These are phyloP conservation scores for Sclerotinia borealis DNA, from an alignment of 2,329 filamentous ascomycete species.

Conservation along the genomic window DNA sequence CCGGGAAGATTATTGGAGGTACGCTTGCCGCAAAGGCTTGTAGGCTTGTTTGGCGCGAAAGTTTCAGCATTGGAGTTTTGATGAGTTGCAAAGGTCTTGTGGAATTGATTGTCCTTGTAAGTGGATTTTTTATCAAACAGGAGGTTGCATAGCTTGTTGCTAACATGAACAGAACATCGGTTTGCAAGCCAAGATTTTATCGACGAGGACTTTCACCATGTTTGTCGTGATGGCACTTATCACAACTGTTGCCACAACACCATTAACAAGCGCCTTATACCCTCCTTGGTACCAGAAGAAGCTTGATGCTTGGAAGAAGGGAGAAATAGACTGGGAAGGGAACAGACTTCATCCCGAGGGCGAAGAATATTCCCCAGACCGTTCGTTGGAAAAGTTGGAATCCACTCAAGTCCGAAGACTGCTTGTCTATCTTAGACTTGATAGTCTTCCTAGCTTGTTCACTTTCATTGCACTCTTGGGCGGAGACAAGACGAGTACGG, in stretches of 20 bases:
- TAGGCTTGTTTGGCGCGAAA: constrained; percentile 84
- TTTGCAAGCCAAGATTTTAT: constrained; percentile 75
- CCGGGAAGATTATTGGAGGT: constrained; percentile 78
- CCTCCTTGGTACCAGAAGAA: constrained; percentile 72
- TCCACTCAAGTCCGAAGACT: constrained; percentile 53
- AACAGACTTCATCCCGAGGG: constrained; percentile 38
- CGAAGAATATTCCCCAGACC: constrained; percentile 31
- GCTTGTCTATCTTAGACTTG: constrained; percentile 75
- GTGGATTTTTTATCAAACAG: constrained; percentile 29
- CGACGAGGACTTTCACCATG: constrained; percentile 78
- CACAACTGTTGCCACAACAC: constrained; percentile 79
- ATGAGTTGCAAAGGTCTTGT: constrained; percentile 98
- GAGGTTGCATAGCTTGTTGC: background rate
- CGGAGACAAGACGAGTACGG: constrained; percentile 37
- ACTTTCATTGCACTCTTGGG: constrained; percentile 76
- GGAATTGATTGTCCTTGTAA: constrained; percentile 86
- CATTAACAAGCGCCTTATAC: constrained; percentile 67
- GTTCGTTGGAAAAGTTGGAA: constrained; percentile 44
- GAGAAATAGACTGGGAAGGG: constrained; percentile 86
- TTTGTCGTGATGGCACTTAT: constrained; percentile 91
- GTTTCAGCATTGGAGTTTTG: constrained; percentile 75
- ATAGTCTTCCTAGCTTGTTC: constrained; percentile 76
- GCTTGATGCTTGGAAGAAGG: constrained; percentile 67
- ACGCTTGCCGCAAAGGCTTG: constrained; percentile 69
- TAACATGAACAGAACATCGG: constrained; percentile 59